phyloP scores from a whole-genome alignment of 768 basidiomycete species.

The Hebeloma cylindrosporum region DNA sequence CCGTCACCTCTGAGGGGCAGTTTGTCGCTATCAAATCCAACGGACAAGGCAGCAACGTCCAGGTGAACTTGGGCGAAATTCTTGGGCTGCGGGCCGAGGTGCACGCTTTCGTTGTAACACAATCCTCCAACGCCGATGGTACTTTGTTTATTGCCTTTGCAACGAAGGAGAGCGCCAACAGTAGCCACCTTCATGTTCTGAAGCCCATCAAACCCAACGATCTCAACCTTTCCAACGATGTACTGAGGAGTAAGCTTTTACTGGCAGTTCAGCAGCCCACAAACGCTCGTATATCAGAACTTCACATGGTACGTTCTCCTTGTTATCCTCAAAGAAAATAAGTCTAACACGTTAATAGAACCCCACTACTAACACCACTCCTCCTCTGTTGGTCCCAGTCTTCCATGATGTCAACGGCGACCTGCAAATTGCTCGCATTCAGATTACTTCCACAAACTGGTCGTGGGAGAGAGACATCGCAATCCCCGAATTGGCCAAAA shows the following conservation, averaged over 20 bases:
- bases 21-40: not conserved
- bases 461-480: not conserved
- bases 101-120: not conserved
- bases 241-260: not conserved
- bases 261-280: not conserved
- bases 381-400: not conserved
- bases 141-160: not conserved
- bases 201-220: not conserved
- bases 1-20: not conserved
- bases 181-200: constrained; percentile 1
- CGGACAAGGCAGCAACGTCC: not conserved
- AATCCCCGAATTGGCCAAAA: not conserved
- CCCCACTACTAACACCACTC: not conserved
- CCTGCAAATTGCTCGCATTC: not conserved
- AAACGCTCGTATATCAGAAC: not conserved
- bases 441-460: not conserved
- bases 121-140: not conserved
- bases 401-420: not conserved
- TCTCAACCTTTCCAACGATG: not conserved
- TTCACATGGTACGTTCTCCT: constrained; percentile 1
- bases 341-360: not conserved
- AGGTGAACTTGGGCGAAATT: not conserved
- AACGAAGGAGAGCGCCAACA: not conserved
- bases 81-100: not conserved
- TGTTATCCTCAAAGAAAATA: not conserved